These are phyloP conservation scores for Leccinum insolens DNA, from an alignment of 1,284 basidiomycete genomes.

Conservation along the genomic window DNA sequence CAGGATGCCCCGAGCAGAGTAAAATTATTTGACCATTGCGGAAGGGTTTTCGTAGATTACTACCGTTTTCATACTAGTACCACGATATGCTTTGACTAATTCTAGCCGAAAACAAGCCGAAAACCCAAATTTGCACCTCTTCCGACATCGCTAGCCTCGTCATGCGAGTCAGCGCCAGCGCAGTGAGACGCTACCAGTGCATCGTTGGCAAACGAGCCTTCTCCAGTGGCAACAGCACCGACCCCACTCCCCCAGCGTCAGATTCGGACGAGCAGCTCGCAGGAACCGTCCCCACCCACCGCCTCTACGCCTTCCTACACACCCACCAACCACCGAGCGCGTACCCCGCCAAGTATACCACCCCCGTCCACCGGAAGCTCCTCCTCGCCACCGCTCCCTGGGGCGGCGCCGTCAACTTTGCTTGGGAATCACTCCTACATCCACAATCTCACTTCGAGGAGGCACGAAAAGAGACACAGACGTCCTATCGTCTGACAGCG, in stretches of 20 bases:
- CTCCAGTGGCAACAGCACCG: neutral
- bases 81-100: too few relatives aligned
- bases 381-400: slow-evolving; percentile 45
- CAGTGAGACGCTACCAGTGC: neutral
- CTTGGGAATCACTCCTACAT: slow-evolving; percentile 37
- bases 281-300: slow-evolving; percentile 54
- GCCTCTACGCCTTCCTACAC: slow-evolving; percentile 61
- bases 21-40: too few relatives aligned
- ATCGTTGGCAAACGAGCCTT: neutral
- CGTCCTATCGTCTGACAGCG: slow-evolving; percentile 44
- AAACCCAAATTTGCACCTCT: neutral
- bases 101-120: too few relatives aligned
- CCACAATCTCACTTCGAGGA: neutral
- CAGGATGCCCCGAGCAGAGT: too few relatives aligned
- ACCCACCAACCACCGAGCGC: slow-evolving; percentile 47
- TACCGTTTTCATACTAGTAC: too few relatives aligned
- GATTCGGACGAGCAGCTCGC: slow-evolving; percentile 16
- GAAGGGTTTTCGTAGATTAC: too few relatives aligned
- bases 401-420: slow-evolving; percentile 64
- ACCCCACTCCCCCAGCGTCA: neutral
- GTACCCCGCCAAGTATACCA: slow-evolving; percentile 53
- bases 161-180: neutral
- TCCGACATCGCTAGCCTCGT: neutral
- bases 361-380: slow-evolving; percentile 55
- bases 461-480: slow-evolving; percentile 19